phyloP scores from a whole-genome alignment of 768 basidiomycete species.

The Panaeolus papilionaceus region DNA sequence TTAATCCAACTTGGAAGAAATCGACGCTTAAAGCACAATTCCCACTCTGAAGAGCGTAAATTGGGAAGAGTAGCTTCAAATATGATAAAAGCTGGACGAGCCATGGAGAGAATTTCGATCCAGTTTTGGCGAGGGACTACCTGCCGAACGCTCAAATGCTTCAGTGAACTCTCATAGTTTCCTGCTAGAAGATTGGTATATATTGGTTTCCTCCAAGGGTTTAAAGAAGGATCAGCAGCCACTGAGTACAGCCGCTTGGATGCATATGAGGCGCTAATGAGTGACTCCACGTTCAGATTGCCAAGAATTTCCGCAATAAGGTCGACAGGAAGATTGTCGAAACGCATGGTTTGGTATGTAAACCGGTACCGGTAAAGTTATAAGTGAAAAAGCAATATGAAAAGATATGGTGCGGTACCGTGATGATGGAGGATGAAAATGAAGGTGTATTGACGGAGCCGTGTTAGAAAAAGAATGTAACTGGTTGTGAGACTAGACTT shows the following conservation, averaged over 20 bases:
- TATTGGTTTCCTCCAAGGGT: conserved; percentile 81
- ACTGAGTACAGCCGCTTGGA: conserved; percentile 64
- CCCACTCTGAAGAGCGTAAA: conserved; percentile 70
- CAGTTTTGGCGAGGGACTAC: conserved; percentile 80
- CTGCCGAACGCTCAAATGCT: conserved; percentile 64
- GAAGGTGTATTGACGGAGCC: conserved; percentile 6
- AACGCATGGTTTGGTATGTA: conserved; percentile 32
- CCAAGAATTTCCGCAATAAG: conserved; percentile 74
- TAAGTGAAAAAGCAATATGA: conserved; percentile 16
- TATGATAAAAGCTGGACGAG: conserved; percentile 65
- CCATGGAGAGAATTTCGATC: conserved; percentile 76
- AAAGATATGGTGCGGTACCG: conserved; percentile 15
- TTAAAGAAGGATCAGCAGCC: conserved; percentile 66
- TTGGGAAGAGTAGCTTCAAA: conserved; percentile 75
- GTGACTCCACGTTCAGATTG: conserved; percentile 68
- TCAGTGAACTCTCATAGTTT: conserved; percentile 56
- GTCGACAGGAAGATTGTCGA: conserved; percentile 75
- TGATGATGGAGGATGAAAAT: conserved; percentile 4
- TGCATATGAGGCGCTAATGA: conserved; percentile 63
- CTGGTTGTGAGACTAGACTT: not conserved
- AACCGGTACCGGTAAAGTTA: conserved; percentile 18
- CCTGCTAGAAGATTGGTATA: conserved; percentile 55
- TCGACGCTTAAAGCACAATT: conserved; percentile 72
- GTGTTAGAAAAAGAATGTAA: not conserved
- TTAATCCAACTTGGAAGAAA: conserved; percentile 81